phyloP scores from a whole-genome alignment of 2,329 filamentous ascomycete species.

The Rutstroemia sp. region DNA sequence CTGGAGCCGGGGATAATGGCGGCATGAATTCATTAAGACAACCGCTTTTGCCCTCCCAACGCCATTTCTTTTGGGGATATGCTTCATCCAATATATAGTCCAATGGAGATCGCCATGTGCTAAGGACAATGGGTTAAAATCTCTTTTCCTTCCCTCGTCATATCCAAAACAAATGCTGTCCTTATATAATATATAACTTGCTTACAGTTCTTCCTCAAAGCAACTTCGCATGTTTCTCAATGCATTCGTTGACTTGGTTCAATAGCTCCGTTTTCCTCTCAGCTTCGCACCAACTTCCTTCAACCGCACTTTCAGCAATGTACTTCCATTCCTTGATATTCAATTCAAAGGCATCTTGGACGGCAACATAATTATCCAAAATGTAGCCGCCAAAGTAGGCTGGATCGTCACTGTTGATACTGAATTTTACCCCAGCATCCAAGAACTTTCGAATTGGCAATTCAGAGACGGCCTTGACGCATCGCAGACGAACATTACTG shows the following conservation, averaged over 20 bases:
- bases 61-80: too few species aligned
- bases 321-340: slow-evolving; percentile 56
- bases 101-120: too few species aligned
- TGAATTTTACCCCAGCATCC: slow-evolving; percentile 39
- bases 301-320: slow-evolving; percentile 54
- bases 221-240: slow-evolving; percentile 18
- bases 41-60: too few species aligned
- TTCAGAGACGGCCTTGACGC: slow-evolving; percentile 36
- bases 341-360: slow-evolving; percentile 64
- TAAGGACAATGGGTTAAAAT: too few species aligned
- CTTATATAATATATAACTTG: neutral
- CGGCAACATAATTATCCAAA: slow-evolving; percentile 66
- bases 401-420: slow-evolving; percentile 42
- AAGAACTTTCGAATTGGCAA: slow-evolving; percentile 37
- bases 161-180: too few species aligned
- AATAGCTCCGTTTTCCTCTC: slow-evolving; percentile 55
- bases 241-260: slow-evolving; percentile 35
- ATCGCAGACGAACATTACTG: slow-evolving; percentile 57
- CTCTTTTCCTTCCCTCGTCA: too few species aligned
- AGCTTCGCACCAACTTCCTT: slow-evolving; percentile 62
- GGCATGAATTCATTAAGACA: too few species aligned
- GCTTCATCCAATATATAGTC: too few species aligned
- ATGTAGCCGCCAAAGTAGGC: slow-evolving; percentile 65
- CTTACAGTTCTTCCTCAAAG: neutral
- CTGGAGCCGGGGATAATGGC: too few species aligned